Evolutionary conservation across 176 grass and related monocot genomes (phyloP), one percentile per base, ranked within the genome.

Genomic region (Cocos nucifera): DNA sequence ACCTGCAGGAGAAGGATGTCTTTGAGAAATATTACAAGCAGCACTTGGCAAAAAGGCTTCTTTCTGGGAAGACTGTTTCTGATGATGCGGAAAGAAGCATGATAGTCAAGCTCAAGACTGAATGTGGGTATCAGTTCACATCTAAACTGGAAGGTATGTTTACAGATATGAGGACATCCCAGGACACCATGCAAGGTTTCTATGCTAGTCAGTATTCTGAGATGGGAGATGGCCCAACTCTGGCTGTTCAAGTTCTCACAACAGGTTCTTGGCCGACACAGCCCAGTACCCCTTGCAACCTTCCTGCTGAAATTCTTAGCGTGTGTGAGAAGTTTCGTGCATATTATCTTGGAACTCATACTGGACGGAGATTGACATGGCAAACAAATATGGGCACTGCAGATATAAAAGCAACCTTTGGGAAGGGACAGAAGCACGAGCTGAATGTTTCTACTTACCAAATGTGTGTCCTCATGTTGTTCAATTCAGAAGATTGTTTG

Each of bases 381-480:
- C 91, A 96, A 75, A 90, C 91, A 78, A 96, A 90, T 69, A 96
- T 96, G 91, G 91, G 91, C 59, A 90, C 83, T 53, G 91, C 91
- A 58, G 91, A 96, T 61, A 87, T 96, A 74, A 96, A 96, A 70
- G 86, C 91, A 50, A 85, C 83, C 14, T 96, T 96, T 69, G 80
- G 86, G 28, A 87, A 87, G 78, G 65, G 86, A 35, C 86, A 90
- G 67, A 96, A 96, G 74, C 91, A 96, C 63, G 91, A 96, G 68
- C 62, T 96, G 39, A 96, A 96, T 77, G 86, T 96, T 57, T 96
- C 91, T n/a, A 96, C 91, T 61, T 96, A 96, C 60, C 91, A 96
- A 77, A 96, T 96, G 86, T 96, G 91, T 69, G 78, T 90, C 44
- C 86, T 96, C 19, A 90, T 96, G 86, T 69, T 90, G 35, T 96